Percentiles rank a stretch among this genome's conserved stretches.
Conservation (phyloP, 495 filamentous ascomycete species). For the Xylaria palmicola region DNA sequence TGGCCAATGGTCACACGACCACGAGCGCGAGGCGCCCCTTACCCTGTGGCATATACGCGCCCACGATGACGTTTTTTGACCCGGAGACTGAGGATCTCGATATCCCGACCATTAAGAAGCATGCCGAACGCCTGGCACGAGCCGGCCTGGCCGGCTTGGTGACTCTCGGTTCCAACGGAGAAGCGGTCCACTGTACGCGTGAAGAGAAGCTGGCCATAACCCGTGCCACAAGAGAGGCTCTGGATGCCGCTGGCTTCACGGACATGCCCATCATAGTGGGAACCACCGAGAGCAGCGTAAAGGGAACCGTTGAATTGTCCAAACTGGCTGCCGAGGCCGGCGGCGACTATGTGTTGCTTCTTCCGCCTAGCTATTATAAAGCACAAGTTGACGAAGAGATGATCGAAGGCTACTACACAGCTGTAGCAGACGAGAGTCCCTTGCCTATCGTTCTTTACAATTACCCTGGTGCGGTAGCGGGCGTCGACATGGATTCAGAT, state of each 20-base stretch:
- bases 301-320: conserved; percentile 71
- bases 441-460: conserved; percentile 85
- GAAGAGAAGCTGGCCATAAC: conserved; percentile 76
- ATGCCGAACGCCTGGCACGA: conserved; percentile 77
- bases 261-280: conserved; percentile 79
- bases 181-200: conserved; percentile 78
- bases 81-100: conserved; percentile 80
- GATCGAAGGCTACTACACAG: conserved; percentile 72
- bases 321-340: conserved; percentile 67
- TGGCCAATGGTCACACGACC: conserved; percentile 18
- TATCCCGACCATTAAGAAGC: conserved; percentile 71
- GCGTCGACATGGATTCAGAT: conserved; percentile 90
- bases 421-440: conserved; percentile 71
- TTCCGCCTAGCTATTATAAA: conserved; percentile 84
- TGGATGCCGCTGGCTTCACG: conserved; percentile 76
- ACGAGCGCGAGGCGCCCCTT: conserved; percentile 57
- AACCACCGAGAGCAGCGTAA: conserved; percentile 73
- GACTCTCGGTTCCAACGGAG: conserved; percentile 87
- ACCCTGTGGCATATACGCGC: conserved; percentile 82
- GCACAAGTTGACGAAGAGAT: conserved; percentile 73
- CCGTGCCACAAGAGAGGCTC: conserved; percentile 73
- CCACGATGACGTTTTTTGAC: conserved; percentile 90
- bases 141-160: conserved; percentile 81
- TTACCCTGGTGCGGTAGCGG: conserved; percentile 87
- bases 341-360: conserved; percentile 74